Percentiles rank a stretch among this genome's conserved stretches.
phyloP scores from a whole-genome alignment of 2,329 filamentous ascomycete species.

The Trichophyton schoenleinii region DNA sequence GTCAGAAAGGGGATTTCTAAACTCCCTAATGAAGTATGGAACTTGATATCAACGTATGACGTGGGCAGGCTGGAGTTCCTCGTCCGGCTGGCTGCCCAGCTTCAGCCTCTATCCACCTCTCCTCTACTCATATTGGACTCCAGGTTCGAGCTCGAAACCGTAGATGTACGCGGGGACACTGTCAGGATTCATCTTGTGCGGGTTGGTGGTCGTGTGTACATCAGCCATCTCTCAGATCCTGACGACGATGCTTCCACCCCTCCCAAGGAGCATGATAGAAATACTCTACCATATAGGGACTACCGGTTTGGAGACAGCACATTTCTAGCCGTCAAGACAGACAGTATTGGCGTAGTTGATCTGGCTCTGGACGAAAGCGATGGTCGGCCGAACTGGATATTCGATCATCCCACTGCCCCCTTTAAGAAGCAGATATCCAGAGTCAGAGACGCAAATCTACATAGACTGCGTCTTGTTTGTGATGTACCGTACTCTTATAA shows the following conservation, averaged over 20 bases:
- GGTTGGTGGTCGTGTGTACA: not conserved
- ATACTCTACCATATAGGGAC: not conserved
- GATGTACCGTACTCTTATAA: conserved; percentile 1
- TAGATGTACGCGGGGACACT: not conserved
- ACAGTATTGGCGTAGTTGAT: conserved; percentile 6
- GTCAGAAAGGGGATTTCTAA: not conserved
- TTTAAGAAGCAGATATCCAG: conserved; percentile 3
- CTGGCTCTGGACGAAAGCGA: not conserved
- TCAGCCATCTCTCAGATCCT: conserved; percentile 15
- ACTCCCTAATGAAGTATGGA: not conserved
- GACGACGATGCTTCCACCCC: conserved; percentile 19
- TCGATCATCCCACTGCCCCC: not conserved
- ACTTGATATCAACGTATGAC: conserved; percentile 1
- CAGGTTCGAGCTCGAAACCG: not conserved
- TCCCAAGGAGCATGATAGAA: too few species aligned
- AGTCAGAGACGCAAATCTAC: conserved; percentile 3
- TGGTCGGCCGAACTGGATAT: conserved; percentile 2
- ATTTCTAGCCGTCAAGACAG: conserved; percentile 3
- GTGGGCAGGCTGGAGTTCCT: conserved; percentile 2
- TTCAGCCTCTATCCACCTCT: not conserved
- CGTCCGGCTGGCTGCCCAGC: not conserved
- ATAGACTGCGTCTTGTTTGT: not conserved
- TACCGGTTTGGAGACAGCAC: conserved; percentile 1
- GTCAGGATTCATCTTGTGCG: conserved; percentile 5
- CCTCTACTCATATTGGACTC: not conserved